phyloP scores from a whole-genome alignment of 441 rosid species.

The Bocquillonia castaneifolia region DNA sequence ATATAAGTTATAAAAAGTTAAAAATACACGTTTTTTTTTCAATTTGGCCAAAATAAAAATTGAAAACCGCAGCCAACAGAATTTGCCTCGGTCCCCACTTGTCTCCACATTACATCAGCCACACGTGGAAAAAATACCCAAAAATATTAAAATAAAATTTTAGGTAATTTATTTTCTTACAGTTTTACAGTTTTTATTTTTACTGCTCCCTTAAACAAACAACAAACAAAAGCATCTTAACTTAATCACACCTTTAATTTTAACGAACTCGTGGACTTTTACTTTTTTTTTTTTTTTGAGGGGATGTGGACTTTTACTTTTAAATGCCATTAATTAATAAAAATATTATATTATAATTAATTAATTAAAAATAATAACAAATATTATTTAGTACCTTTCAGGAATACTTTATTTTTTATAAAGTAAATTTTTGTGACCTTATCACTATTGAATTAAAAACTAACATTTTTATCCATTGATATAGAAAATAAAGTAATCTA shows the following conservation, averaged over 20 bases:
- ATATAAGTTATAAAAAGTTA: no score
- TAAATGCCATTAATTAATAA: no score
- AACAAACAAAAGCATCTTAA: background rate
- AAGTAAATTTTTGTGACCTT: no score
- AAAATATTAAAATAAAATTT: background rate
- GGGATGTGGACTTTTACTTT: no score
- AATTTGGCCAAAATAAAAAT: background rate
- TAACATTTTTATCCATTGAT: no score
- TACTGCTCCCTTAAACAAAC: background rate
- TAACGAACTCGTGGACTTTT: constrained; percentile 1
- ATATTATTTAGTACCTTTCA: no score
- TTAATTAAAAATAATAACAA: no score
- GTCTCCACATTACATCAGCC: constrained; percentile 18
- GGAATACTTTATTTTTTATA: background rate
- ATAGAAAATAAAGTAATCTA: no score
- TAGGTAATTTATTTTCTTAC: background rate
- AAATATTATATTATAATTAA: no score
- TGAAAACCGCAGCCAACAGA: background rate
- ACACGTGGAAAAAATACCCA: constrained; percentile 19
- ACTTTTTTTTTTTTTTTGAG: background rate
- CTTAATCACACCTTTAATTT: no score
- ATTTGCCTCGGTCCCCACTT: constrained; percentile 7
- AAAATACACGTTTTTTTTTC: no score
- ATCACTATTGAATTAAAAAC: no score
- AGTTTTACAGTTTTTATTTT: background rate